Evolutionary conservation across 1,139 yeast genomes (phyloP), one percentile per base, ranked within the genome.

Genomic region (Suhomyces ambrosiae): DNA sequence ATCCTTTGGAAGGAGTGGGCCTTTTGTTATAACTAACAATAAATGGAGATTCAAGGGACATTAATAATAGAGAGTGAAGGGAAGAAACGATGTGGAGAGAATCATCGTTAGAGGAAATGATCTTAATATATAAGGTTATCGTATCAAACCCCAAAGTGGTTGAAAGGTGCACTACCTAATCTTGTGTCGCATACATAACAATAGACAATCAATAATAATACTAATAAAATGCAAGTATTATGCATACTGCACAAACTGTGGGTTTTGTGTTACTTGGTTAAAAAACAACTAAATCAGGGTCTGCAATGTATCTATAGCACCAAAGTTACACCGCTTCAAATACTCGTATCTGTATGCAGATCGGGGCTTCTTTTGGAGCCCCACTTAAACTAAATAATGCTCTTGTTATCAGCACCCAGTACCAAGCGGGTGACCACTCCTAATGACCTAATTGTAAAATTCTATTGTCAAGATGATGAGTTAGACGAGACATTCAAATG

Each of bases 1-100:
- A 24, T 13, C 19, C 17, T 3, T 21, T 28, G 31, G 27, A 5
- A 3, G 29, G 27, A 6, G 14, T 24, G 15, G 14, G 27, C 10
- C 19, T 26, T 15, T 15, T 13, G 4, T 7, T 8, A 21, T 27
- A 23, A 21, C 27, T 9, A 14, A 23, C 17, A 8, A 11, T 23
- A 18, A 30, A 35, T 3, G 38, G 34, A 14, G 38, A 27, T 19
- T 30, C 32, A 23, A 35, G 38, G 7, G 34, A 17, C 38, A 35
- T 35, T 23, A 15, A 3, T 15, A 9, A 27, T 16, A 7, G 18
- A n/a, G 27, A 13, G 22, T 6, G 29, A 21, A 25, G 21, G 15
- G 3, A 9, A 4, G 24, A 9, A 22, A 17, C 7, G 1, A 4
- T 10, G 12, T 2, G 32, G n/a, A n/a, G n/a, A n/a, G n/a, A n/a